Evolutionary conservation across 352 stramenopile species (phyloP).

Genomic region (Pythium chondricola): DNA sequence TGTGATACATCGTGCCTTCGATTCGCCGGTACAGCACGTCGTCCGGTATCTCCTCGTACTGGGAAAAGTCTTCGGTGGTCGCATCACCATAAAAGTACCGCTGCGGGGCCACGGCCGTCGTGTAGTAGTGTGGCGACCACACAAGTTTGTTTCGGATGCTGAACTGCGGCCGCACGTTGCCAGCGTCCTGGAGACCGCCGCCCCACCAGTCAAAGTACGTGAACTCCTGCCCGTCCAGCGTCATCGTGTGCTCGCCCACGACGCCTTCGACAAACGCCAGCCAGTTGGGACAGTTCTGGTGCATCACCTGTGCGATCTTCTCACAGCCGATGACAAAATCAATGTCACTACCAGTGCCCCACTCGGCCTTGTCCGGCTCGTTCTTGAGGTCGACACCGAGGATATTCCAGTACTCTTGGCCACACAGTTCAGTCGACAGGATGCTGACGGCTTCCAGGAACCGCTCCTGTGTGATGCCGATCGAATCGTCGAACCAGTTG

Average conservation of each 20-base stretch:
- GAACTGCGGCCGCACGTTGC: conserved; percentile 37
- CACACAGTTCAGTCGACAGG: conserved; percentile 56
- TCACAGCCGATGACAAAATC: conserved; percentile 62
- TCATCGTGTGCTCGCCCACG: conserved; percentile 36
- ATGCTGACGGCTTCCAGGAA: conserved; percentile 54
- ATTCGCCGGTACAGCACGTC: conserved; percentile 36
- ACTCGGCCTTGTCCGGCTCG: conserved; percentile 57
- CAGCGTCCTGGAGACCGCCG: conserved; percentile 57
- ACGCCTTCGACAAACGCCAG: conserved; percentile 77
- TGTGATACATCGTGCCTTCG: conserved; percentile 60
- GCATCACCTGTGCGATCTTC: conserved; percentile 78
- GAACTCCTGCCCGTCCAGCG: conserved; percentile 33
- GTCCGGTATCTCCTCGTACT: conserved; percentile 57
- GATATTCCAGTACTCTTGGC: conserved; percentile 71
- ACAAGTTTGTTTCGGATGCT: conserved; percentile 68
- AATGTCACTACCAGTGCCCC: conserved; percentile 54
- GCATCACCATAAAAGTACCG: conserved; percentile 68
- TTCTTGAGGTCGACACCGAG: conserved; percentile 82
- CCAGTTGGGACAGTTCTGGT: conserved; percentile 63
- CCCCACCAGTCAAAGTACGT: conserved; percentile 84
- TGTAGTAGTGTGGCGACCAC: conserved; percentile 81
- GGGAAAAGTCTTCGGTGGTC: conserved; percentile 38
- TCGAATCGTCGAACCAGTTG: conserved; percentile 54
- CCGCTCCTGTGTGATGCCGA: conserved; percentile 44
- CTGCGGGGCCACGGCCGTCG: conserved; percentile 62